phyloP scores from a whole-genome alignment of 106 monocot species.

The Dioscorea zingiberensis region DNA sequence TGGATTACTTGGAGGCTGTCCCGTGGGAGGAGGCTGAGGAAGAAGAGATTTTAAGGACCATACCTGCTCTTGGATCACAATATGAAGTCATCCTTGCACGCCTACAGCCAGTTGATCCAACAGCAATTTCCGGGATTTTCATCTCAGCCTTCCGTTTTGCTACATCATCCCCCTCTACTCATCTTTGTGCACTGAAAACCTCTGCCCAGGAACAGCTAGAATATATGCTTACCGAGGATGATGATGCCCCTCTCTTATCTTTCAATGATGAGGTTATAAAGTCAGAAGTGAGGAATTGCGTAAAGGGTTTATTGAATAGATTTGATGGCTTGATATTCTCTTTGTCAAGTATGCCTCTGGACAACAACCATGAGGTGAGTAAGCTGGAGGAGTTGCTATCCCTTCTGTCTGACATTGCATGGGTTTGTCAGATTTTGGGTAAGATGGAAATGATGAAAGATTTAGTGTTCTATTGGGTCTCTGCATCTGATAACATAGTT shows the following conservation, averaged over 20 bases:
- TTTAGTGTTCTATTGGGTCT: constrained; percentile 59
- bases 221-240: constrained; percentile 85
- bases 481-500: constrained; percentile 30
- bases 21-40: constrained; percentile 94
- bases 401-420: constrained; percentile 59
- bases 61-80: constrained; percentile 48
- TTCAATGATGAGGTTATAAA: constrained; percentile 28
- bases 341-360: background rate
- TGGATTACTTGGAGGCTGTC: constrained; percentile 68
- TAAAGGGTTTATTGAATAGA: constrained; percentile 27
- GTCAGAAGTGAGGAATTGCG: constrained; percentile 41
- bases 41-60: constrained; percentile 64
- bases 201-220: constrained; percentile 83
- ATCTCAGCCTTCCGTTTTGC: constrained; percentile 56
- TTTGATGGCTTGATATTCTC: constrained; percentile 23
- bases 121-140: constrained; percentile 33
- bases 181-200: constrained; percentile 46
- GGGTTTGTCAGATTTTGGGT: constrained; percentile 69
- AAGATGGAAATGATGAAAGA: constrained; percentile 87
- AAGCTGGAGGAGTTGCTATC: constrained; percentile 13
- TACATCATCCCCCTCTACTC: constrained; percentile 38
- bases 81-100: constrained; percentile 61
- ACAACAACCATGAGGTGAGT: background rate
- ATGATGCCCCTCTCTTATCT: constrained; percentile 59
- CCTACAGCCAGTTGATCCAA: constrained; percentile 48